Percentiles rank a stretch among this genome's conserved stretches.
phyloP scores from a whole-genome alignment of 345 rosid genomes.

The Schrenkiella parvula region DNA sequence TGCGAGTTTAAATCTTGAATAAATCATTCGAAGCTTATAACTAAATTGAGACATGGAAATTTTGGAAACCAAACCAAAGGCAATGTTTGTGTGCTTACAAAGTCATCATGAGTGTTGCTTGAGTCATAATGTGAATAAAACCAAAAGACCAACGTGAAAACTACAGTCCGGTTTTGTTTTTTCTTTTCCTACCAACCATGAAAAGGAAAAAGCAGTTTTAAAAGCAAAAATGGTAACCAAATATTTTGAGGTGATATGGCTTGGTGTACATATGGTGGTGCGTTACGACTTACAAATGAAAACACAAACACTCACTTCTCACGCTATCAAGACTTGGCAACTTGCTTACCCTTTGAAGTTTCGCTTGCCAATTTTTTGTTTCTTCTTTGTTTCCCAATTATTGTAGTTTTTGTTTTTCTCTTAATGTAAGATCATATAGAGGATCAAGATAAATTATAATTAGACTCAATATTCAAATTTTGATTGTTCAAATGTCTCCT shows the following conservation, averaged over 20 bases:
- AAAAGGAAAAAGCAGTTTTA: neutral
- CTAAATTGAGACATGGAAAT: no score
- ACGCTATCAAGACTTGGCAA: slow-evolving; percentile 11
- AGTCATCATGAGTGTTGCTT: slow-evolving; percentile 16
- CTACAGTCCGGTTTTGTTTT: neutral
- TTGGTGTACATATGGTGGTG: slow-evolving; percentile 11
- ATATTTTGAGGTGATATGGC: neutral
- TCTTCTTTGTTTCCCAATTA: neutral
- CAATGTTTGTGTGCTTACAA: neutral
- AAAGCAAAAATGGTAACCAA: neutral
- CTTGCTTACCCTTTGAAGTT: neutral
- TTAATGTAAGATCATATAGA: neutral
- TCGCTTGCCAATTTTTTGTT: neutral
- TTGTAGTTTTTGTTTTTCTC: neutral
- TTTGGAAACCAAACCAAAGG: neutral
- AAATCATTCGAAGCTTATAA: no score
- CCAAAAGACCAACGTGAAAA: neutral
- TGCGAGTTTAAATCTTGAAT: no score
- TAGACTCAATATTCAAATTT: neutral
- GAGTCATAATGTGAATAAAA: neutral
- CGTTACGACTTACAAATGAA: slow-evolving; percentile 16
- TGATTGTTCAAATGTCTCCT: neutral
- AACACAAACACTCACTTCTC: slow-evolving; percentile 15
- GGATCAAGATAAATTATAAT: neutral
- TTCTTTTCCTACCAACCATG: neutral